Percentiles rank a stretch among this genome's conserved stretches.
Conservation (phyloP, 768 basidiomycete genomes). For the Xanthoconium purpureum region DNA sequence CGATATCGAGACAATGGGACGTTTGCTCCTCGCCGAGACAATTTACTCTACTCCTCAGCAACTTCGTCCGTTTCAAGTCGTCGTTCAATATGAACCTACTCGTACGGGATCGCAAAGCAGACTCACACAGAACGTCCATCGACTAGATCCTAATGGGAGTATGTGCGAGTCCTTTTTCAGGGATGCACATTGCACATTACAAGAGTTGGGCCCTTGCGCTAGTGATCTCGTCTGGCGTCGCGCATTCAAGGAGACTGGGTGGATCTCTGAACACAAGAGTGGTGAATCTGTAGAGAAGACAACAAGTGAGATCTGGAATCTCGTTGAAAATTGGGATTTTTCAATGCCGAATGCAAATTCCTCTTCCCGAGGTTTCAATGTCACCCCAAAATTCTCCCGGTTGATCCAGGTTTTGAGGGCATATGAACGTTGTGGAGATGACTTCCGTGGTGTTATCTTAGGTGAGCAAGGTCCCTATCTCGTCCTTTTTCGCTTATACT, state of each 20-base stretch:
- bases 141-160: constrained; percentile 39
- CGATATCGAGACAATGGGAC: constrained; percentile 39
- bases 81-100: constrained; percentile 51
- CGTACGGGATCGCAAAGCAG: constrained; percentile 35
- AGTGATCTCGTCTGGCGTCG: constrained; percentile 69
- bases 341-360: constrained; percentile 60
- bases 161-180: constrained; percentile 43
- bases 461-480: constrained; percentile 40
- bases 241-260: constrained; percentile 38
- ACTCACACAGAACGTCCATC: constrained; percentile 47
- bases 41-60: constrained; percentile 35
- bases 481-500: constrained; percentile 33
- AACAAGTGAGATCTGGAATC: constrained; percentile 30
- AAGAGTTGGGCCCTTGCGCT: constrained; percentile 65
- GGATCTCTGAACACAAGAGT: constrained; percentile 35
- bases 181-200: constrained; percentile 43
- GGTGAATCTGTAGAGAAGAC: constrained; percentile 29
- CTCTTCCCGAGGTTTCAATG: constrained; percentile 59
- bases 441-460: constrained; percentile 66
- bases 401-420: constrained; percentile 58
- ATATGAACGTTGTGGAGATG: constrained; percentile 49
- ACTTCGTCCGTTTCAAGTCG: constrained; percentile 46
- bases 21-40: constrained; percentile 38
- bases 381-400: constrained; percentile 63
- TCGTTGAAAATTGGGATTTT: constrained; percentile 61